Base-by-base conservation (phyloP, 108 stramenopile species). In the Cyclostephanos tholiformis region DNA sequence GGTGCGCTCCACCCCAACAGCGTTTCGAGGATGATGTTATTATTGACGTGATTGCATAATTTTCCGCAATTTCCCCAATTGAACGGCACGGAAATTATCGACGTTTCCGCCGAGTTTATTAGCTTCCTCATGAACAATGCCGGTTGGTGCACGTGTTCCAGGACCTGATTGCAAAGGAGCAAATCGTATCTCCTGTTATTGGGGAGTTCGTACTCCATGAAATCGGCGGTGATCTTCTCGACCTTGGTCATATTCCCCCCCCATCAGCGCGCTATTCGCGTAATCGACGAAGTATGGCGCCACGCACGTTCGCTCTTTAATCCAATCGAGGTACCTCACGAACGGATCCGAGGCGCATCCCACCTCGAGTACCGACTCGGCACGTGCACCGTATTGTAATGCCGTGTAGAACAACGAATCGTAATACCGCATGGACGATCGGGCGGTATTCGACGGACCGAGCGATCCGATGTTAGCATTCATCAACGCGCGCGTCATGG, bases 341-440 rank as follows among this genome's bases (percentile, higher is more conserved):
- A 76, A 76, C 2, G 75, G 75, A 23, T 69, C 61, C n/a, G 67
- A 63, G 44, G 75, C 60, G 32, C 75, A 76, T 55, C 75, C 75
- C 16, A 76, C 75, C 58, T 76, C 75, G 30, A 76, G 69, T 0
- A 69, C 38, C 39, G 61, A 64, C 14, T 23, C 56, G n/a, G 75
- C 75, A 43, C 63, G 36, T 17, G 23, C 36, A 41, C 75, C 68
- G 49, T 65, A 76, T 69, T 76, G 61, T 7, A 76, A 23, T 39
- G 75, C 46, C 41, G 53, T 76, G 67, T 53, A 76, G 43, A 63
- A 76, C 2, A 76, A 53, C 17, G 67, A 36, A 36, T 76, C 67
- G 44, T 76, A 76, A 44, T 76, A 76, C 23, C 75, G 75, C 6
- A 43, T 43, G 2, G 30, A 10, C 2, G 48, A 5, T 38, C 75